A percentile compares a stretch with the other conserved stretches of the same genome.
These are phyloP conservation scores for Boletales sp. DNA, from an alignment of 768 basidiomycete genomes.

Conservation along the genomic window DNA sequence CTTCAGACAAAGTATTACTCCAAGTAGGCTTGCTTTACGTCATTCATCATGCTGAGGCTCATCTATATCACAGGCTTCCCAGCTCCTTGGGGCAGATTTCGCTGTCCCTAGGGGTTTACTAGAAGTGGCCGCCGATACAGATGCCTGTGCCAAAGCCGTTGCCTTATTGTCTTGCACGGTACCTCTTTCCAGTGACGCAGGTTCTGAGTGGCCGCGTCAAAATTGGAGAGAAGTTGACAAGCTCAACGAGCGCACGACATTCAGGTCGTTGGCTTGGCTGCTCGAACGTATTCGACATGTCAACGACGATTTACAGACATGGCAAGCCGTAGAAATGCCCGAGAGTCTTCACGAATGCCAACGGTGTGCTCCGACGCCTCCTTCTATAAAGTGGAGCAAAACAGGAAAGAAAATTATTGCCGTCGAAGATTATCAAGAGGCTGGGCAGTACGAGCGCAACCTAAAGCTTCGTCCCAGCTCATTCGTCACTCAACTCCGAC, in stretches of 20 bases:
- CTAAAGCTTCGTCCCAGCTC: slow-evolving; percentile 84
- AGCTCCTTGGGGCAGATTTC: slow-evolving; percentile 54
- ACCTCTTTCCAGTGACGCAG: slow-evolving; percentile 65
- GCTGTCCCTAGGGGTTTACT: slow-evolving; percentile 57
- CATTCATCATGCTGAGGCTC: not conserved
- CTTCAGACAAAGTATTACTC: slow-evolving; percentile 44
- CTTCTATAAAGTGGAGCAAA: slow-evolving; percentile 72
- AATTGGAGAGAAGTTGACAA: slow-evolving; percentile 82
- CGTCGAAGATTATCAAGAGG: slow-evolving; percentile 81
- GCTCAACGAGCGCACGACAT: slow-evolving; percentile 77
- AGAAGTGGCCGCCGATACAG: slow-evolving; percentile 47
- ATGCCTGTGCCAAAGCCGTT: slow-evolving; percentile 70
- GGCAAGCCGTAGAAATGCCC: slow-evolving; percentile 56
- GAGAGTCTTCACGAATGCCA: slow-evolving; percentile 57
- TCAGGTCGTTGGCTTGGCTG: slow-evolving; percentile 82
- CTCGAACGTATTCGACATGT: slow-evolving; percentile 78
- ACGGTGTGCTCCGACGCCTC: slow-evolving; percentile 78
- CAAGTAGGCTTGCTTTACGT: slow-evolving; percentile 40
- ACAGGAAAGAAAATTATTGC: slow-evolving; percentile 56
- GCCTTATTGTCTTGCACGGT: slow-evolving; percentile 78
- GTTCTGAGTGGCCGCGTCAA: slow-evolving; percentile 73
- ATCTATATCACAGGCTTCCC: slow-evolving; percentile 43
- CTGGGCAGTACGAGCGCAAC: slow-evolving; percentile 84
- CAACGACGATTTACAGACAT: slow-evolving; percentile 57
- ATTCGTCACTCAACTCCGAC: slow-evolving; percentile 79